Conservation (phyloP, 2,329 filamentous ascomycete genomes). For the Beauveria rudraprayagi region DNA sequence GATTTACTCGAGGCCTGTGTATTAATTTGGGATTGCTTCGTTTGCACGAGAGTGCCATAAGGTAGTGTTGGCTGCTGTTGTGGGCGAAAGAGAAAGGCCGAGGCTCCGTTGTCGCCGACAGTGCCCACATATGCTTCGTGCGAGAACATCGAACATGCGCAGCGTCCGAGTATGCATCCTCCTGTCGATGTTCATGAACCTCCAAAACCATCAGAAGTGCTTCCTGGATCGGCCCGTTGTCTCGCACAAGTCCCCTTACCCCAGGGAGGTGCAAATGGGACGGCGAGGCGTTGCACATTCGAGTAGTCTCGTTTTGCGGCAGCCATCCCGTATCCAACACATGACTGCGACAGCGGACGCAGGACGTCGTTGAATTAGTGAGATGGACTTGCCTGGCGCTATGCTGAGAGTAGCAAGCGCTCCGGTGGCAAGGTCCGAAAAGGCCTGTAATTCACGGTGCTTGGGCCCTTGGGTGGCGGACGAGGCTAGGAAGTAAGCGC, state of each 20-base stretch:
- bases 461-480: neutral
- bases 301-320: neutral
- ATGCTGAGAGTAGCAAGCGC: neutral
- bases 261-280: neutral
- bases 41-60: neutral
- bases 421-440: neutral
- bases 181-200: neutral
- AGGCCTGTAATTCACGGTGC: neutral
- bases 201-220: neutral
- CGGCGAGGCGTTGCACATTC: neutral
- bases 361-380: neutral
- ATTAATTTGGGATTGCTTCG: neutral
- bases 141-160: neutral
- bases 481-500: slow-evolving; percentile 6
- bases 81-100: neutral
- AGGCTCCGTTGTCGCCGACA: slow-evolving; percentile 4
- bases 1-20: neutral
- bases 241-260: slow-evolving; percentile 6
- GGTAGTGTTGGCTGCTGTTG: neutral
- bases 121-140: neutral
- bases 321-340: neutral
- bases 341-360: neutral
- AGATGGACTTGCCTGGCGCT: neutral
- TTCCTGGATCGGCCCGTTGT: slow-evolving; percentile 9
- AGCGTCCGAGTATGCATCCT: neutral